These are phyloP conservation scores for Eucalyptus urophylla DNA, from an alignment of 345 rosid genomes.

Conservation along the genomic window DNA sequence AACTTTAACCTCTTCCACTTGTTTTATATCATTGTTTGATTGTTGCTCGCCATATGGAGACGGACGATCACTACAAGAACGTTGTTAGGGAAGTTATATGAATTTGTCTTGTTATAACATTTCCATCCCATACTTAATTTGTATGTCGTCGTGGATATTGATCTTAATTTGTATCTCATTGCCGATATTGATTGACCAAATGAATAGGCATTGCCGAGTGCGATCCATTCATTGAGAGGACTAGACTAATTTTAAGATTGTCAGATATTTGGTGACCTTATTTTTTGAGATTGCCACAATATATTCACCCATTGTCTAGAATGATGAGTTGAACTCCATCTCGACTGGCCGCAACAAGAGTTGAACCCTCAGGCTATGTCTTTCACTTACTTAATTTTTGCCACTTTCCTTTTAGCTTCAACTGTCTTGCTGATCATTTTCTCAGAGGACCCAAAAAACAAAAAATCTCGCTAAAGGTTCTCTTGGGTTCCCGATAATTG, in stretches of 20 bases:
- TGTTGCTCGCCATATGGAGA: background rate
- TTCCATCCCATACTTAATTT: background rate
- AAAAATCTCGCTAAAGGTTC: background rate
- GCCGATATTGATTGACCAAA: background rate
- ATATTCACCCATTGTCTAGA: background rate
- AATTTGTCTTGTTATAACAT: background rate
- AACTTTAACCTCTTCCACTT: background rate
- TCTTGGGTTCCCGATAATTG: background rate
- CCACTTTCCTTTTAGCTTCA: background rate
- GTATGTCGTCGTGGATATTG: background rate
- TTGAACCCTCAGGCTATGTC: background rate
- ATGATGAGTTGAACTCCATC: background rate
- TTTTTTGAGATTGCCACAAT: background rate
- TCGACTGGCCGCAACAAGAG: background rate
- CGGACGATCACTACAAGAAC: background rate
- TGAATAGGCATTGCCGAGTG: background rate
- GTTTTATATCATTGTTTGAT: background rate
- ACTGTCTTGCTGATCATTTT: background rate
- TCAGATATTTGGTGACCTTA: background rate
- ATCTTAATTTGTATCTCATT: background rate
- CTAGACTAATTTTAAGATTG: background rate
- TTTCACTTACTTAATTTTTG: background rate
- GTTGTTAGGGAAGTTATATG: background rate
- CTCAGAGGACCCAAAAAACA: background rate
- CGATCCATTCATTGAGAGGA: background rate